Evolutionary conservation across 208 protist species (phyloP).

Genomic region (Leishmania arabica): DNA sequence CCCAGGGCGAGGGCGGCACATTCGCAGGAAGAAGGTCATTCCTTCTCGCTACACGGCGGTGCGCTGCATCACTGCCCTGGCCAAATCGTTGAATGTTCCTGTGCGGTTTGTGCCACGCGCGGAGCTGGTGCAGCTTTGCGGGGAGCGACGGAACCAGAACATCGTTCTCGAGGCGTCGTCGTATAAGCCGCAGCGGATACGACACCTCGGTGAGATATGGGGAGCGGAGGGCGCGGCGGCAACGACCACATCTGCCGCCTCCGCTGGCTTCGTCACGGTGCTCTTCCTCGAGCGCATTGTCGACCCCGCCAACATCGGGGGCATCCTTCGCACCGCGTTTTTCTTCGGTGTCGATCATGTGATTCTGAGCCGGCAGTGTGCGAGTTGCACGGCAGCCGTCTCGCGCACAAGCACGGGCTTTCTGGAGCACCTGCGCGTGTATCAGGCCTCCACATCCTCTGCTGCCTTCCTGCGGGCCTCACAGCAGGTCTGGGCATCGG

Average conservation of each 20-base stretch:
- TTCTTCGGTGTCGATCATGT: constrained; percentile 72
- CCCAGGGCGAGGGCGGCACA: not conserved
- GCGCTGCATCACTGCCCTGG: constrained; percentile 62
- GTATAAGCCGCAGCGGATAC: constrained; percentile 36
- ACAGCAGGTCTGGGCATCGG: not conserved
- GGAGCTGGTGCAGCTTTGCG: constrained; percentile 76
- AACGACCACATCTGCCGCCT: not conserved
- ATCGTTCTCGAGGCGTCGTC: constrained; percentile 68
- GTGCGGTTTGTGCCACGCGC: constrained; percentile 59
- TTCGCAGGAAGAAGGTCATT: constrained; percentile 28
- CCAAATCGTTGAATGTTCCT: constrained; percentile 51
- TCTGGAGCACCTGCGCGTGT: constrained; percentile 71
- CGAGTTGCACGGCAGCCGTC: constrained; percentile 70
- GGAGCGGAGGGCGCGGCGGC: not conserved
- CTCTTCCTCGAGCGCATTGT: constrained; percentile 80
- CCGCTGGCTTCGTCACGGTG: constrained; percentile 18
- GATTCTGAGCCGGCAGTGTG: constrained; percentile 62
- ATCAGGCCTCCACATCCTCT: constrained; percentile 38
- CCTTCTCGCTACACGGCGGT: constrained; percentile 58
- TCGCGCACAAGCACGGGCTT: constrained; percentile 73
- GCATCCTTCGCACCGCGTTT: constrained; percentile 71
- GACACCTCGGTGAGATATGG: constrained; percentile 19
- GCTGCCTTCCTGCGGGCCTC: constrained; percentile 35
- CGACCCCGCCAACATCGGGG: constrained; percentile 80
- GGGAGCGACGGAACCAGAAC: constrained; percentile 83